Conservation (phyloP, 768 basidiomycete species). For the Lactarius akahatsu region DNA sequence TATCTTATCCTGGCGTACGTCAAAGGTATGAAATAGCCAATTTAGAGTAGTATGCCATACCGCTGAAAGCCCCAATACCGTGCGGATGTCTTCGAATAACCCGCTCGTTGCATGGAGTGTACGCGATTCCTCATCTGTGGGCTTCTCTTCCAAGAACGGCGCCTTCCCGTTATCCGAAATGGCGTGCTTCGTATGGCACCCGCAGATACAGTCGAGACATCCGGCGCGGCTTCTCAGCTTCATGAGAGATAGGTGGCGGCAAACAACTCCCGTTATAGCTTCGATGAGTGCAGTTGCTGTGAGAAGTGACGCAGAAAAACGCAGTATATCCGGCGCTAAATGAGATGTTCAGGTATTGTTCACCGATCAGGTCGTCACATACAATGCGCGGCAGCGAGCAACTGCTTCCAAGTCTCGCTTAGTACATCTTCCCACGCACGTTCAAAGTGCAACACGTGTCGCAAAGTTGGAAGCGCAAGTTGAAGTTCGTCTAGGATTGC, state of each 20-base stretch:
- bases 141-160: not conserved
- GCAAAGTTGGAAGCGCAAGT: slow-evolving; percentile 22
- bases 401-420: slow-evolving; percentile 21
- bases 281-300: slow-evolving; percentile 26
- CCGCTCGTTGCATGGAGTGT: not conserved
- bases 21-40: not conserved
- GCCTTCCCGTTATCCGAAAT: not conserved
- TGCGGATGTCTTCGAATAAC: slow-evolving; percentile 17
- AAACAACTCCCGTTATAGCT: slow-evolving; percentile 14
- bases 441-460: slow-evolving; percentile 1
- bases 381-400: slow-evolving; percentile 24
- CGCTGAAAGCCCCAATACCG: slow-evolving; percentile 17
- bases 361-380: not conserved
- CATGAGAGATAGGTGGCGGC: not conserved
- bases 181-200: not conserved
- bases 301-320: slow-evolving; percentile 25
- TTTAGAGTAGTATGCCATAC: slow-evolving; percentile 1
- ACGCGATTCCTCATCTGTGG: not conserved
- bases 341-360: not conserved
- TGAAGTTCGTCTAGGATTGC: slow-evolving; percentile 23
- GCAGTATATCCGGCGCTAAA: slow-evolving; percentile 23
- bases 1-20: not conserved
- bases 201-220: not conserved
- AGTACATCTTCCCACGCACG: slow-evolving; percentile 18
- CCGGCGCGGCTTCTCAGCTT: not conserved